A percentile compares a stretch with the other conserved stretches of the same genome.
Conservation (phyloP, 1,284 basidiomycete genomes). For the Thelephora terrestris region DNA sequence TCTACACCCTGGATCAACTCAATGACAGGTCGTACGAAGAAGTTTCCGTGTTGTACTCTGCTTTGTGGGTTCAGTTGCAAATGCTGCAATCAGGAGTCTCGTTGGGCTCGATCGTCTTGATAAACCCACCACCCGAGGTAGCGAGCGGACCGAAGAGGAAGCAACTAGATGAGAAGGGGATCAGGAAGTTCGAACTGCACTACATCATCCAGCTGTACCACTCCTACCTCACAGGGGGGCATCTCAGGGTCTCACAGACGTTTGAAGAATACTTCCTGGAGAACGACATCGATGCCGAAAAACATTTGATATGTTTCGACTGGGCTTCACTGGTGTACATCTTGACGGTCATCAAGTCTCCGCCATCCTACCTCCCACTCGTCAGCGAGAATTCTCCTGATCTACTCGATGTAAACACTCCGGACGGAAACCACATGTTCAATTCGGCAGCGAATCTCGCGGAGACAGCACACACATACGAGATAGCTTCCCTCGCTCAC, state of each 20-base stretch:
- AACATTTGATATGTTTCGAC: slow-evolving; percentile 50
- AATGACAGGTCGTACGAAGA: slow-evolving; percentile 51
- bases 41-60: slow-evolving; percentile 44
- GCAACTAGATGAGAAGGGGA: slow-evolving; percentile 18
- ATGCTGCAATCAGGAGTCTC: slow-evolving; percentile 56
- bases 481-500: slow-evolving; percentile 46
- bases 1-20: slow-evolving; percentile 34
- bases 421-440: slow-evolving; percentile 1
- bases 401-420: slow-evolving; percentile 34
- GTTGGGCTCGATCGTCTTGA: slow-evolving; percentile 47
- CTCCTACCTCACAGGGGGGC: slow-evolving; percentile 33
- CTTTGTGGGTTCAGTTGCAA: slow-evolving; percentile 57
- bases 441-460: slow-evolving; percentile 11
- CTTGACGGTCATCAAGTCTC: slow-evolving; percentile 43
- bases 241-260: slow-evolving; percentile 30
- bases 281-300: slow-evolving; percentile 27
- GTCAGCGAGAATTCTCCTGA: slow-evolving; percentile 25
- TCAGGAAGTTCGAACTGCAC: slow-evolving; percentile 53
- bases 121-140: slow-evolving; percentile 20
- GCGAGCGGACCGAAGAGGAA: slow-evolving; percentile 16
- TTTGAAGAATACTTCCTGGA: slow-evolving; percentile 46
- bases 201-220: slow-evolving; percentile 41
- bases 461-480: slow-evolving; percentile 38
- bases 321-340: slow-evolving; percentile 57
- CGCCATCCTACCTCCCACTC: slow-evolving; percentile 19